A percentile compares a stretch with the other conserved stretches of the same genome.
Evolutionary conservation across 352 stramenopile genomes (phyloP).

Genomic region (Pythium phragmitis): DNA sequence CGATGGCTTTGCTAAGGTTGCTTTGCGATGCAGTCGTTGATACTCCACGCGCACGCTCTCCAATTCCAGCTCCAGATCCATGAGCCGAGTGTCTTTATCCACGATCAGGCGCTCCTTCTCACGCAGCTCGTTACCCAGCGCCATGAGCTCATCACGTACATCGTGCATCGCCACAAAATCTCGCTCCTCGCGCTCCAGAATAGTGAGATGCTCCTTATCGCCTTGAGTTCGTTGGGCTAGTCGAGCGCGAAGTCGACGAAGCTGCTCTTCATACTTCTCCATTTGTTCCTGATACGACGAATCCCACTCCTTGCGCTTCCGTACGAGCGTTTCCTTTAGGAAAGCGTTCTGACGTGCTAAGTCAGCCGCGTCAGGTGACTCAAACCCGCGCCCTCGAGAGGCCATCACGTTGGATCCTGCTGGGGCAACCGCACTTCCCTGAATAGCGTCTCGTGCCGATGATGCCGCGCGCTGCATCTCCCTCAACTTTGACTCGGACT

Average conservation of each 20-base stretch:
- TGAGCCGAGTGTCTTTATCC: conserved; percentile 57
- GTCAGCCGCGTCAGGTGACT: conserved; percentile 15
- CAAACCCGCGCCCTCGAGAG: background rate
- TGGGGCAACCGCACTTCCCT: conserved; percentile 10
- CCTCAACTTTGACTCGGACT: conserved; percentile 28
- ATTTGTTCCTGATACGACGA: conserved; percentile 44
- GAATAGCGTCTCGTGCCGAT: conserved; percentile 22
- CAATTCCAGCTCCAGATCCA: conserved; percentile 68
- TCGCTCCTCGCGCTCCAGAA: conserved; percentile 48
- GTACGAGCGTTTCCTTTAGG: conserved; percentile 51
- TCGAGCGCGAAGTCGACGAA: conserved; percentile 46
- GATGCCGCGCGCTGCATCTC: conserved; percentile 29
- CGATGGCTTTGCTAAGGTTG: background rate
- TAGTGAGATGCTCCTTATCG: conserved; percentile 2
- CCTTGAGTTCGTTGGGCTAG: conserved; percentile 36
- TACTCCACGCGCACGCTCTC: conserved; percentile 70
- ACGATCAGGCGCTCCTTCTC: conserved; percentile 51
- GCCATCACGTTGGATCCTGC: background rate
- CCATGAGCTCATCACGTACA: conserved; percentile 42
- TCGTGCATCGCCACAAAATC: conserved; percentile 45
- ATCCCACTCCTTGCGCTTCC: conserved; percentile 75
- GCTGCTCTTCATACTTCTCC: conserved; percentile 51
- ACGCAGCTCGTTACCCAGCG: conserved; percentile 45
- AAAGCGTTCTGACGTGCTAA: conserved; percentile 55
- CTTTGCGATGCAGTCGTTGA: conserved; percentile 49